These are phyloP conservation scores for Russula vinacea DNA, from an alignment of 768 basidiomycete genomes.

Conservation along the genomic window DNA sequence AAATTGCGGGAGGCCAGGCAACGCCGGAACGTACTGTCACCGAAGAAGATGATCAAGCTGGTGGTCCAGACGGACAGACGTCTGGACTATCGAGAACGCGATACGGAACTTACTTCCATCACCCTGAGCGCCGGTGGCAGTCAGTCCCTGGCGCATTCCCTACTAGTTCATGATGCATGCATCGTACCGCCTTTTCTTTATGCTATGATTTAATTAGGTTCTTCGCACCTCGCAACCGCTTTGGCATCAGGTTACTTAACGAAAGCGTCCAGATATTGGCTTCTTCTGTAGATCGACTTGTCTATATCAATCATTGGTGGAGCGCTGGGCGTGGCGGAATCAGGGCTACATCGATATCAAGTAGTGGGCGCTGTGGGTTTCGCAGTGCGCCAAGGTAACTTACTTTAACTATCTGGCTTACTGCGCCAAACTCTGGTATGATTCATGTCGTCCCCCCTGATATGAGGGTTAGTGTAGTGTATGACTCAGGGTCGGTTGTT, in stretches of 20 bases:
- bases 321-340: neutral
- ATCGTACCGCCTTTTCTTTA: neutral
- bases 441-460: neutral
- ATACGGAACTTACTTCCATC: slow-evolving; percentile 81
- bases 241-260: neutral
- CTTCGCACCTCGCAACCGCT: neutral
- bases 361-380: neutral
- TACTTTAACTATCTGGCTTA: neutral
- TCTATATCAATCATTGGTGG: neutral
- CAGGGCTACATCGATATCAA: no score
- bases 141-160: slow-evolving; percentile 60
- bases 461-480: neutral
- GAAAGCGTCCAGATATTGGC: neutral
- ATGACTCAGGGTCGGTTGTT: neutral
- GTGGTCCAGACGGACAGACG: slow-evolving; percentile 29
- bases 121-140: slow-evolving; percentile 67
- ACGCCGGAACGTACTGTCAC: slow-evolving; percentile 39
- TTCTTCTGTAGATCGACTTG: neutral
- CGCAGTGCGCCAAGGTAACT: neutral
- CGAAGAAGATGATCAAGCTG: slow-evolving; percentile 27
- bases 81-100: slow-evolving; percentile 39
- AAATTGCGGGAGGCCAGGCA: slow-evolving; percentile 34
- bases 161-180: slow-evolving; percentile 4
- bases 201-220: neutral
- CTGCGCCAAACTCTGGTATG: neutral